A percentile compares a stretch with the other conserved stretches of the same genome.
These are phyloP conservation scores for Phytophthora rubi DNA, from an alignment of 352 stramenopile species.

Conservation along the genomic window DNA sequence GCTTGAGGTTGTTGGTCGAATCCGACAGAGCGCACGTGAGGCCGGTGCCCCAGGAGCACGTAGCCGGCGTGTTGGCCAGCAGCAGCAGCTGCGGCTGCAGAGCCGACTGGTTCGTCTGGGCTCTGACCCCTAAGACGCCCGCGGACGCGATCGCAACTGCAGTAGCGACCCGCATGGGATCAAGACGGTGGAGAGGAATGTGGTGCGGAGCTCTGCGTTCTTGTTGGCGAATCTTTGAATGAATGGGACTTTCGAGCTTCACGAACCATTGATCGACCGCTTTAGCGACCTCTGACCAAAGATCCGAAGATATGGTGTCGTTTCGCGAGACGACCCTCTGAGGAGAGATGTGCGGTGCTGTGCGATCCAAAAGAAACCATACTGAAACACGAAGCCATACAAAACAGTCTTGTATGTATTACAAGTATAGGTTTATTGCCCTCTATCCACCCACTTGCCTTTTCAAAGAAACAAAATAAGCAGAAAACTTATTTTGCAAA, in stretches of 20 bases:
- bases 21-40: not conserved
- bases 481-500: no score
- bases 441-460: no score
- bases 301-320: not conserved
- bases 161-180: not conserved
- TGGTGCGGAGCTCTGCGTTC: not conserved
- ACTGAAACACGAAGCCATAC: no score
- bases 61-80: not conserved
- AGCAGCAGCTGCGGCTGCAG: not conserved
- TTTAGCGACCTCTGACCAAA: not conserved
- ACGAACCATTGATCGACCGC: not conserved
- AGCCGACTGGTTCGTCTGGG: not conserved
- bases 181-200: not conserved
- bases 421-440: no score
- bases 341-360: no score
- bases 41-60: not conserved
- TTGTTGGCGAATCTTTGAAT: not conserved
- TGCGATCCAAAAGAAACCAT: no score
- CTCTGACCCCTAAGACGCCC: not conserved
- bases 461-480: no score
- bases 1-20: slow-evolving; percentile 1
- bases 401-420: no score
- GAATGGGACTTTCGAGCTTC: not conserved
- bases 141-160: not conserved
- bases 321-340: not conserved